These are phyloP conservation scores for Fusarium concolor DNA, from an alignment of 2,329 filamentous ascomycete genomes.

Conservation along the genomic window DNA sequence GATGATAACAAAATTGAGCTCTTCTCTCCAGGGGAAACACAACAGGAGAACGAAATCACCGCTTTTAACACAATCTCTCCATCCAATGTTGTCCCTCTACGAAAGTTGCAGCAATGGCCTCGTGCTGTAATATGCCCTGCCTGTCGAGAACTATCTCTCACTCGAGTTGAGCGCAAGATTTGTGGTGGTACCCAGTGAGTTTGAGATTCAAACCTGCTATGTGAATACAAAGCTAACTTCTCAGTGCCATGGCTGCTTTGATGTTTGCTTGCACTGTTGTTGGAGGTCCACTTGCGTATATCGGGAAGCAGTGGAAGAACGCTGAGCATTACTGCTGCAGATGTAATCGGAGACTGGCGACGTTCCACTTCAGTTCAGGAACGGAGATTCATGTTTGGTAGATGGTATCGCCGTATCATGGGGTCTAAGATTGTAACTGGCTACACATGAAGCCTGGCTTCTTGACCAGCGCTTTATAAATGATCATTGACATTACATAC, in stretches of 20 bases:
- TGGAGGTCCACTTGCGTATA: conserved; percentile 31
- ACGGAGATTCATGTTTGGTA: conserved; percentile 43
- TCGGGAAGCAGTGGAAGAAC: conserved; percentile 39
- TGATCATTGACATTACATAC: too few relatives aligned
- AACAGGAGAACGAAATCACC: not conserved
- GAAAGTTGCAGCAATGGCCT: conserved; percentile 40
- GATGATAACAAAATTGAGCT: conserved; percentile 29
- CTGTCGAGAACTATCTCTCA: conserved; percentile 39
- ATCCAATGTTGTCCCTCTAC: conserved; percentile 32
- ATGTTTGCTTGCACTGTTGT: conserved; percentile 38
- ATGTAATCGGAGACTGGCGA: conserved; percentile 38
- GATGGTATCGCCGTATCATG: not conserved
- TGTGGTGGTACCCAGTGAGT: conserved; percentile 41
- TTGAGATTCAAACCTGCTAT: not conserved
- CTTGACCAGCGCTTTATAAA: too few relatives aligned
- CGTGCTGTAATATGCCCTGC: conserved; percentile 37
- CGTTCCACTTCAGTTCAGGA: conserved; percentile 39
- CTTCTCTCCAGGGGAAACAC: not conserved
- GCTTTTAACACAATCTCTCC: conserved; percentile 38
- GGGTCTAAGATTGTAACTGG: too few relatives aligned
- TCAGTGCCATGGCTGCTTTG: conserved; percentile 36
- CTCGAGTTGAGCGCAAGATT: conserved; percentile 38
- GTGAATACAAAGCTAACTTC: not conserved
- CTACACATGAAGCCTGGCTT: too few relatives aligned
- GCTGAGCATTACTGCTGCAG: conserved; percentile 43